Evolutionary conservation across 2,329 filamentous ascomycete genomes (phyloP).

Genomic region (Aspergillus japonicus): DNA sequence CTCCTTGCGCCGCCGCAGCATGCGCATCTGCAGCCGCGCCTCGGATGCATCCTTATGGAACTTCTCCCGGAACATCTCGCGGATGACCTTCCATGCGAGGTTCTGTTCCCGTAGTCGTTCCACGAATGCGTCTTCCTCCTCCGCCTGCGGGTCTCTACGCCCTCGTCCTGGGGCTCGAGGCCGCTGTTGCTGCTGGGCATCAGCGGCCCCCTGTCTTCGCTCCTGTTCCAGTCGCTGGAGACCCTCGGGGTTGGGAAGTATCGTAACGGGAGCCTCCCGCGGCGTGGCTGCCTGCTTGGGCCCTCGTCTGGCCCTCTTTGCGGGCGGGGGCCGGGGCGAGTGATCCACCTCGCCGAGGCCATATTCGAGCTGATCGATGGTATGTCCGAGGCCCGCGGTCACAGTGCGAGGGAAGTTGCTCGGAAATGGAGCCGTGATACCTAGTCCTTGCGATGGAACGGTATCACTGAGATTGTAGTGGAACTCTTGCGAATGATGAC

Average conservation of each 20-base stretch:
- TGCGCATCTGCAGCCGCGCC: slow-evolving; percentile 45
- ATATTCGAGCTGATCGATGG: slow-evolving; percentile 20
- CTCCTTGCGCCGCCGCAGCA: slow-evolving; percentile 38
- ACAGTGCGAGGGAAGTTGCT: slow-evolving; percentile 31
- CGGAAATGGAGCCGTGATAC: slow-evolving; percentile 37
- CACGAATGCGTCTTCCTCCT: slow-evolving; percentile 42
- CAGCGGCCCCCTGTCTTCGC: slow-evolving; percentile 28
- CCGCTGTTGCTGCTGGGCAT: slow-evolving; percentile 27
- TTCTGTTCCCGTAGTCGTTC: slow-evolving; percentile 38
- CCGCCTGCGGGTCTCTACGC: slow-evolving; percentile 37
- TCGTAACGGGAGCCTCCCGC: slow-evolving; percentile 34
- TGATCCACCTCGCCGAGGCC: slow-evolving; percentile 20
- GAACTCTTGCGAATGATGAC: slow-evolving; percentile 39
- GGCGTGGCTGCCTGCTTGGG: slow-evolving; percentile 20
- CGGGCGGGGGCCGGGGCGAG: slow-evolving; percentile 25
- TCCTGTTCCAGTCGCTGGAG: slow-evolving; percentile 41
- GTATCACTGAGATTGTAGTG: slow-evolving; percentile 34
- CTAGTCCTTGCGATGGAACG: slow-evolving; percentile 36
- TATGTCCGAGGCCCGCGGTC: slow-evolving; percentile 26
- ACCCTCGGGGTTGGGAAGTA: slow-evolving; percentile 42
- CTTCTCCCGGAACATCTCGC: slow-evolving; percentile 35
- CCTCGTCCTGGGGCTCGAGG: slow-evolving; percentile 34
- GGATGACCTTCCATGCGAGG: slow-evolving; percentile 40
- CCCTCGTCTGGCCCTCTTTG: slow-evolving; percentile 26
- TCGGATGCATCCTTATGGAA: slow-evolving; percentile 41